These are phyloP conservation scores for Vaccinium myrtillus DNA, from an alignment of 148 eudicot genomes.

Conservation along the genomic window DNA sequence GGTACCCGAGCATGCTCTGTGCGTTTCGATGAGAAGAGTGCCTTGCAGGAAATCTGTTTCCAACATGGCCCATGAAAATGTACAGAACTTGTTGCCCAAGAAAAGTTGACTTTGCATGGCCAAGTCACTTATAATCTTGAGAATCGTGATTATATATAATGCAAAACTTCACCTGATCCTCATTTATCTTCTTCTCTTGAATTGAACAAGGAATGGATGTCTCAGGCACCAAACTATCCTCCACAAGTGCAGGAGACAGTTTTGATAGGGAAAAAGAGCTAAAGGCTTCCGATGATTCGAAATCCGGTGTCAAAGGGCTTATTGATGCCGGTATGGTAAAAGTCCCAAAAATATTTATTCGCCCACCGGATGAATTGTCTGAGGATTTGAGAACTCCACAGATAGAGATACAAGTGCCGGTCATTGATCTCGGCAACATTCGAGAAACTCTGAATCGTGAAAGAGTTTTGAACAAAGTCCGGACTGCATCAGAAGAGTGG, in stretches of 20 bases:
- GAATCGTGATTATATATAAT: not conserved
- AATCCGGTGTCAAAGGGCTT: slow-evolving; percentile 42
- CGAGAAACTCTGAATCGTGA: not conserved
- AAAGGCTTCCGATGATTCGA: slow-evolving; percentile 39
- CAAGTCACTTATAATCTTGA: not conserved
- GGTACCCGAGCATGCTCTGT: too few species aligned
- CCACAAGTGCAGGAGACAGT: not conserved
- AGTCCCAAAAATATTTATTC: slow-evolving; percentile 36
- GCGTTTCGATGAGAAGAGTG: not conserved
- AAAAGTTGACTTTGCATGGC: not conserved
- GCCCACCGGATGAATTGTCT: slow-evolving; percentile 9
- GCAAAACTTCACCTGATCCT: not conserved
- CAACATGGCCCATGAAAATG: too few species aligned
- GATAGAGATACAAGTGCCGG: not conserved
- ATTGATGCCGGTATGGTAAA: slow-evolving; percentile 18
- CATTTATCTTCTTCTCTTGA: not conserved
- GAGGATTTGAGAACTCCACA: not conserved
- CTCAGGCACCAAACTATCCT: not conserved
- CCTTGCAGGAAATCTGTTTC: not conserved
- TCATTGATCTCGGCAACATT: not conserved
- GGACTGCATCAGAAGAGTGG: slow-evolving; percentile 18
- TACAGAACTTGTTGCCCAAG: not conserved
- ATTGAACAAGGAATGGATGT: not conserved
- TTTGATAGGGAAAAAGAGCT: slow-evolving; percentile 27
- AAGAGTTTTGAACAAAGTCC: slow-evolving; percentile 14